Percentiles rank a stretch among this genome's conserved stretches.
phyloP scores from a whole-genome alignment of 805 yeast genomes.

The Nakazawaea peltata region DNA sequence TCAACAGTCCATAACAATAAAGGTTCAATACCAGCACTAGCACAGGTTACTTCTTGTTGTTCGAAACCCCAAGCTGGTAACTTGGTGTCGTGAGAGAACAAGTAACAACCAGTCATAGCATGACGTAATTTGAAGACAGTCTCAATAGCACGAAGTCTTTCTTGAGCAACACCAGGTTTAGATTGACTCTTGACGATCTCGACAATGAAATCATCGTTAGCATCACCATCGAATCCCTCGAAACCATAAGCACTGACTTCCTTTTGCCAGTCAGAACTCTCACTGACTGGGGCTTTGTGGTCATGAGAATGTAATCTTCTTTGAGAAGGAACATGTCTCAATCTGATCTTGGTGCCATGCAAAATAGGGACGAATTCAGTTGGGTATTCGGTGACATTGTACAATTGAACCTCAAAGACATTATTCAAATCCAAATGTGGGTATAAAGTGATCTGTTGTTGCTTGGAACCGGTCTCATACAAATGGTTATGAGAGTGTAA shows the following conservation, averaged over 20 bases:
- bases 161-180: conserved; percentile 41
- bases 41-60: conserved; percentile 81
- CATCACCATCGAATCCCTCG: conserved; percentile 73
- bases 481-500: conserved; percentile 70
- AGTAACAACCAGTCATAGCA: conserved; percentile 70
- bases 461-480: conserved; percentile 75
- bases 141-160: conserved; percentile 53
- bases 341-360: conserved; percentile 65
- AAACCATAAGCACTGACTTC: conserved; percentile 74
- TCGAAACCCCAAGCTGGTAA: conserved; percentile 80
- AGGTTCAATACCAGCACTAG: conserved; percentile 55
- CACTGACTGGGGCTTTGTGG: conserved; percentile 70
- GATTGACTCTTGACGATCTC: conserved; percentile 57
- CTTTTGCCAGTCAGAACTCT: conserved; percentile 70
- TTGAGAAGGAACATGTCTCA: conserved; percentile 47
- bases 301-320: conserved; percentile 80
- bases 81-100: conserved; percentile 68
- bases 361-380: conserved; percentile 52
- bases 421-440: conserved; percentile 74
- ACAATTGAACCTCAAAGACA: conserved; percentile 63
- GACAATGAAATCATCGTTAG: conserved; percentile 74
- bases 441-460: conserved; percentile 75
- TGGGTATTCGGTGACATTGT: conserved; percentile 50
- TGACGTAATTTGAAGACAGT: conserved; percentile 70
- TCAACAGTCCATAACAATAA: conserved; percentile 71